Conservation (phyloP, 768 basidiomycete species). For the Coprinopsis strossmayeri region DNA sequence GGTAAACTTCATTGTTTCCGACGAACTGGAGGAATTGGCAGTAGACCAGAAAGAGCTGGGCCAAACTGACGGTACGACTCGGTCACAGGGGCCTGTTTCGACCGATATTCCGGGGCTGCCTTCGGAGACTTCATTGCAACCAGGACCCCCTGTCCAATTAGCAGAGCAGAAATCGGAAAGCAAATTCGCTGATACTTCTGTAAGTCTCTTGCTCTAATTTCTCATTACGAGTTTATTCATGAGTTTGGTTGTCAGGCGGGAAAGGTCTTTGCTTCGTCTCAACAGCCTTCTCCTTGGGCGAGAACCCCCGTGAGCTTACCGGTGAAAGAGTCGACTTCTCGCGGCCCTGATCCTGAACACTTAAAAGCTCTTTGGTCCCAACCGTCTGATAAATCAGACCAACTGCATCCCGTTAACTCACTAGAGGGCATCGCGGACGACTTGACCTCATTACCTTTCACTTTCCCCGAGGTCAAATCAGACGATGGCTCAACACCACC, state of each 20-base stretch:
- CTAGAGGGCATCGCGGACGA: conserved; percentile 82
- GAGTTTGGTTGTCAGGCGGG: conserved; percentile 26
- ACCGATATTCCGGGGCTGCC: too few relatives aligned
- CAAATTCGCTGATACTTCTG: conserved; percentile 35
- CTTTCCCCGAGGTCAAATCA: conserved; percentile 79
- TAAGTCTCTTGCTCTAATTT: conserved; percentile 24
- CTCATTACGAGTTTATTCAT: conserved; percentile 9
- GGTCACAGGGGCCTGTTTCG: too few relatives aligned
- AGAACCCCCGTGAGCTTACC: conserved; percentile 49
- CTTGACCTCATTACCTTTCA: conserved; percentile 70
- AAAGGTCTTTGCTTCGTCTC: conserved; percentile 37
- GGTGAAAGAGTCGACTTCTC: conserved; percentile 61
- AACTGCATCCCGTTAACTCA: conserved; percentile 63
- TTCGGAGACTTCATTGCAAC: too few relatives aligned
- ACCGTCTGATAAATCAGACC: conserved; percentile 60
- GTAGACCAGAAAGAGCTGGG: background rate
- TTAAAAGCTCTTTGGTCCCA: conserved; percentile 83
- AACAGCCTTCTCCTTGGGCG: conserved; percentile 41
- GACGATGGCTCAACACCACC: conserved; percentile 82
- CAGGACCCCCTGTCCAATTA: too few relatives aligned
- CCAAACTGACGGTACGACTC: too few relatives aligned
- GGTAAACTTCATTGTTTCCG: conserved; percentile 74
- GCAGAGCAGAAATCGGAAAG: background rate
- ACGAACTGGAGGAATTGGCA: conserved; percentile 57
- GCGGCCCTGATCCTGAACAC: conserved; percentile 76